Evolutionary conservation across 345 rosid species (phyloP).

Genomic region (Camelina neglecta): DNA sequence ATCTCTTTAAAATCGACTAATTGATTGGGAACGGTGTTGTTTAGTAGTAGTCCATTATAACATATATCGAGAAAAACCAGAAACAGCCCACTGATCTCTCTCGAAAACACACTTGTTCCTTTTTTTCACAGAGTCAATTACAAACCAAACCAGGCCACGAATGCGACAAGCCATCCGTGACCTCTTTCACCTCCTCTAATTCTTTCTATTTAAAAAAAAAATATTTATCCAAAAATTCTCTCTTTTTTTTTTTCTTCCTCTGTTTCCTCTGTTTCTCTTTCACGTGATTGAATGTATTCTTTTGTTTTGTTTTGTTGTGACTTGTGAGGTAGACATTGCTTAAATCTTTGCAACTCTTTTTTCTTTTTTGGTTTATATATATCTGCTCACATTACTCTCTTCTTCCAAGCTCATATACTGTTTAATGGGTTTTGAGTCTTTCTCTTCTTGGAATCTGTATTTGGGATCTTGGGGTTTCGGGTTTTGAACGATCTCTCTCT

Average conservation of each 20-base stretch:
- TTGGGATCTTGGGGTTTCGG: constrained; percentile 22
- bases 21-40: not conserved
- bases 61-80: constrained; percentile 37
- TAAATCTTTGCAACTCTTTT: constrained; percentile 24
- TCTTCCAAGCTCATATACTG: not conserved
- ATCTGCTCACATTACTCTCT: constrained; percentile 31
- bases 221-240: constrained; percentile 2
- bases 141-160: constrained; percentile 18
- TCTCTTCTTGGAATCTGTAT: constrained; percentile 16
- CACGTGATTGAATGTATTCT: constrained; percentile 34
- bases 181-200: constrained; percentile 17
- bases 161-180: constrained; percentile 48
- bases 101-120: constrained; percentile 13
- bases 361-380: constrained; percentile 33
- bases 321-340: constrained; percentile 34
- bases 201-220: not conserved
- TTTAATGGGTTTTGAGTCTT: constrained; percentile 8
- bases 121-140: constrained; percentile 37
- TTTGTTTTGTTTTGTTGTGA: constrained; percentile 5
- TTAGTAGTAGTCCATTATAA: constrained; percentile 12
- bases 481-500: constrained; percentile 5
- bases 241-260: not conserved
- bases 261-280: constrained; percentile 11
- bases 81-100: constrained; percentile 43
- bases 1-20: not conserved